phyloP scores from a whole-genome alignment of 805 yeast genomes.

The Lipomyces yamanashiensis region DNA sequence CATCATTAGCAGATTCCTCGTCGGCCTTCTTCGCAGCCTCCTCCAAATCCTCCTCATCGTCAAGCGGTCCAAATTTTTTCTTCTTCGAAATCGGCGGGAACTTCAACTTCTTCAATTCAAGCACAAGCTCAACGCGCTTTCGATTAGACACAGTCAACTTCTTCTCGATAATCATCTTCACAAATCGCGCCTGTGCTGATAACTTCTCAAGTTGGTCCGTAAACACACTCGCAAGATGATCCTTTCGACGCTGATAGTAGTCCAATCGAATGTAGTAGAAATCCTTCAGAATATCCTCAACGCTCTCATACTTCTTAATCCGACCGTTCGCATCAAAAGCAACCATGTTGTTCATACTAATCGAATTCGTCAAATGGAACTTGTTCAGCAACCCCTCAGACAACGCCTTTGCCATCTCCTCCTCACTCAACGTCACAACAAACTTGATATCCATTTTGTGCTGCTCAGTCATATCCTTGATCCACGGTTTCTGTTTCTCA shows the following conservation, averaged over 20 bases:
- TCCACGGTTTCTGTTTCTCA: constrained; percentile 80
- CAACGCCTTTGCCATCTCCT: constrained; percentile 81
- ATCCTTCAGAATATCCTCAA: constrained; percentile 78
- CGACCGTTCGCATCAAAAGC: constrained; percentile 91
- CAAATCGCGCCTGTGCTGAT: constrained; percentile 84
- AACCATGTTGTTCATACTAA: constrained; percentile 86
- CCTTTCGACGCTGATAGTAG: constrained; percentile 88
- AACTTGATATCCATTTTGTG: constrained; percentile 78
- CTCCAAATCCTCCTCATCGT: constrained; percentile 47
- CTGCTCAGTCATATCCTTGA: constrained; percentile 92
- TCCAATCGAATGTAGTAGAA: constrained; percentile 86
- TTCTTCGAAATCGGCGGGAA: constrained; percentile 58
- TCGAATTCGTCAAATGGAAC: constrained; percentile 72
- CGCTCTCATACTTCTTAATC: constrained; percentile 77
- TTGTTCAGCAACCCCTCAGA: constrained; percentile 79
- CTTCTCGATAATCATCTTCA: constrained; percentile 83
- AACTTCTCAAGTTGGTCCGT: constrained; percentile 77
- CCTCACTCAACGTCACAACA: constrained; percentile 70
- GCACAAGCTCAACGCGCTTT: constrained; percentile 65
- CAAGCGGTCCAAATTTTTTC: constrained; percentile 53
- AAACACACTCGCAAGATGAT: constrained; percentile 67
- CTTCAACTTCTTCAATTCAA: constrained; percentile 62
- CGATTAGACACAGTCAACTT: constrained; percentile 74
- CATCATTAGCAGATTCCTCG: constrained; percentile 47
- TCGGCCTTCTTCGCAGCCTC: constrained; percentile 54